phyloP scores from a whole-genome alignment of 78 protist species.

The Dictyostelium capitatum region DNA sequence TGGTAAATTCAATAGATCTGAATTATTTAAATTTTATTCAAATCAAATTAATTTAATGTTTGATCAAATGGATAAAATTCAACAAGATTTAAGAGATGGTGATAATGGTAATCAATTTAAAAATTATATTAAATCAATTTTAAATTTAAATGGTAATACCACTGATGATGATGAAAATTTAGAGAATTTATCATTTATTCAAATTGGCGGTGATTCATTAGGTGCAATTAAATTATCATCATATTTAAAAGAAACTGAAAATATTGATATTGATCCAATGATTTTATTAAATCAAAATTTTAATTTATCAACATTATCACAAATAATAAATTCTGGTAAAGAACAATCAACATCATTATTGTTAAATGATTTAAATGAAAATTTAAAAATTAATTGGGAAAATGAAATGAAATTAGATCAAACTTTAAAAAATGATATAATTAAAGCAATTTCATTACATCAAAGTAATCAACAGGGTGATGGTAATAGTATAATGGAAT shows the following conservation, averaged over 20 bases:
- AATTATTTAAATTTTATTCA: constrained; percentile 28
- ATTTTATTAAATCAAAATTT: constrained; percentile 44
- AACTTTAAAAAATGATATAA: background rate
- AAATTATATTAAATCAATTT: constrained; percentile 14
- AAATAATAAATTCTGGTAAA: background rate
- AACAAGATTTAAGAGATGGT: background rate
- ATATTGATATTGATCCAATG: constrained; percentile 43
- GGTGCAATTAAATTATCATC: constrained; percentile 56
- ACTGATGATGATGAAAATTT: background rate
- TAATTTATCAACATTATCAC: constrained; percentile 10
- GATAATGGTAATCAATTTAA: background rate
- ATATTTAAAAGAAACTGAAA: constrained; percentile 27
- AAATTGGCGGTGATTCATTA: constrained; percentile 72
- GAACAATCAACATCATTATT: background rate
- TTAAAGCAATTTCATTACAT: background rate
- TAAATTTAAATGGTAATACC: background rate
- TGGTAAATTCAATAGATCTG: constrained; percentile 56
- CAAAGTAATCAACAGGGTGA: too few relatives aligned
- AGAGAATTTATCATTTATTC: constrained; percentile 26
- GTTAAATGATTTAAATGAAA: background rate
- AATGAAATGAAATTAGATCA: constrained; percentile 45
- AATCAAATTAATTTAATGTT: constrained; percentile 8
- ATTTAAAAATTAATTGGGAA: constrained; percentile 11
- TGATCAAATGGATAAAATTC: constrained; percentile 40
- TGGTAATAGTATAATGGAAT: background rate